phyloP scores from a whole-genome alignment of 2,329 filamentous ascomycete species.

The Aspergillus eucalypticola region DNA sequence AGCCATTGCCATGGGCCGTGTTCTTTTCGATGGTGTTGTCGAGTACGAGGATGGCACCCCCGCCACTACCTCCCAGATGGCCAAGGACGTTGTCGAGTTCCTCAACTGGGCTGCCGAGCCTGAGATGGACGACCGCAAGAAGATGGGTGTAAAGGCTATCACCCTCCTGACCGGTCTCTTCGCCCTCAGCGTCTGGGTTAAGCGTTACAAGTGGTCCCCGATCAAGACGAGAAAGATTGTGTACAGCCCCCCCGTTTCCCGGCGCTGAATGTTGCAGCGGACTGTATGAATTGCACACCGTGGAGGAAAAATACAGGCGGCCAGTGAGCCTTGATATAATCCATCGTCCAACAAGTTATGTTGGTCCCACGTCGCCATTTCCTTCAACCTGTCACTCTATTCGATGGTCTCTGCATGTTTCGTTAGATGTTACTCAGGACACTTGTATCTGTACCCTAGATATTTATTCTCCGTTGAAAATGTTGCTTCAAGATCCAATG shows the following conservation, averaged over 20 bases:
- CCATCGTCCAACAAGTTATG: constrained; percentile 24
- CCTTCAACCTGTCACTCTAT: constrained; percentile 28
- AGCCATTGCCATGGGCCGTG: constrained; percentile 95
- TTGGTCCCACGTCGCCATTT: constrained; percentile 26
- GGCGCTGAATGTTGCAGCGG: constrained; percentile 34
- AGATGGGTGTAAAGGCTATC: constrained; percentile 98
- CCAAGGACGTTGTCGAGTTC: constrained; percentile 98
- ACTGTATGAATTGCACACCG: constrained; percentile 34
- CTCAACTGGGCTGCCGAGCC: constrained; percentile 99
- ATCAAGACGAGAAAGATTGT: constrained; percentile 94
- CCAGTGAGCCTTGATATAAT: constrained; percentile 29
- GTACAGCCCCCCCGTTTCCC: constrained; percentile 70
- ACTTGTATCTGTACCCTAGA: constrained; percentile 48
- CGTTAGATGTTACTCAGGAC: constrained; percentile 42
- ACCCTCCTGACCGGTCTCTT: constrained; percentile 76
- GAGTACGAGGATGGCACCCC: constrained; percentile 97
- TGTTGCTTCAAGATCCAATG: constrained; percentile 41
- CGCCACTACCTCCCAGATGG: constrained; percentile 96
- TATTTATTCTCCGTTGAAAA: constrained; percentile 43
- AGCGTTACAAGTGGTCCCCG: constrained; percentile 99
- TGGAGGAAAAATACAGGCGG: constrained; percentile 27
- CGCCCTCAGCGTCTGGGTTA: constrained; percentile 91
- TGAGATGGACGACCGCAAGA: constrained; percentile 99
- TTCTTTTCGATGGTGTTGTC: constrained; percentile 94
- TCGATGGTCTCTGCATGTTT: constrained; percentile 36